Percentiles rank a stretch among this genome's conserved stretches.
Conservation (phyloP, 148 eudicot genomes). For the Spergularia marina region DNA sequence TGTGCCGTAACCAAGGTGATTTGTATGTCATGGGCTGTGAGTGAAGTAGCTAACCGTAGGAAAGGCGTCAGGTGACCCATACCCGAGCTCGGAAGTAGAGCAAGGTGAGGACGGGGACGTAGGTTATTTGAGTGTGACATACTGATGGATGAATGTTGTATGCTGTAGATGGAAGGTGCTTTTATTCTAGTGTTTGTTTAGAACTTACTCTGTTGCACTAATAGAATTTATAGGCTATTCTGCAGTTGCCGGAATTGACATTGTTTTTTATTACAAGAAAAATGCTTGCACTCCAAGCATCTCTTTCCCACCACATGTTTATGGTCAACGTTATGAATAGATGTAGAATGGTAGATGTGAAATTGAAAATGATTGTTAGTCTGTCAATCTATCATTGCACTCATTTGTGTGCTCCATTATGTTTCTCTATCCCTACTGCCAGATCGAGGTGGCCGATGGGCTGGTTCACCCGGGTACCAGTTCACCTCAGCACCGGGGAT, state of each 20-base stretch:
- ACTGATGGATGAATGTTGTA: not conserved
- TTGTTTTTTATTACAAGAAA: not conserved
- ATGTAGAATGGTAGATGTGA: too few species aligned
- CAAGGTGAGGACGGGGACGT: slow-evolving; percentile 38
- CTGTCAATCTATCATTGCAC: too few species aligned
- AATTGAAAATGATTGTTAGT: too few species aligned
- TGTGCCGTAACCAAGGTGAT: slow-evolving; percentile 24
- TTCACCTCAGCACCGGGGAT: too few species aligned
- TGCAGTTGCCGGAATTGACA: not conserved
- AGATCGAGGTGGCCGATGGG: too few species aligned
- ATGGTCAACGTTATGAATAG: not conserved
- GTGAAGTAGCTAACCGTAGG: slow-evolving; percentile 48
- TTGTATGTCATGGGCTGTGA: slow-evolving; percentile 9
- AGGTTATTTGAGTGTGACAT: slow-evolving; percentile 10
- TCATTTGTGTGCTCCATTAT: too few species aligned
- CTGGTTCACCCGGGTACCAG: too few species aligned
- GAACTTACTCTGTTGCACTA: not conserved
- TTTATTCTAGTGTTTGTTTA: not conserved
- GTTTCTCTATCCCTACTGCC: too few species aligned
- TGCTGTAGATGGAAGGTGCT: not conserved
- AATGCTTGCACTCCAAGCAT: slow-evolving; percentile 12
- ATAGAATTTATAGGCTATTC: slow-evolving; percentile 1
- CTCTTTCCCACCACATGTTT: not conserved
- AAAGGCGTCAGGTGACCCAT: slow-evolving; percentile 68
- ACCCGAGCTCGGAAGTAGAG: slow-evolving; percentile 56